These are phyloP conservation scores for Trypanosoma congolense DNA, from an alignment of 208 protist species.

Conservation along the genomic window DNA sequence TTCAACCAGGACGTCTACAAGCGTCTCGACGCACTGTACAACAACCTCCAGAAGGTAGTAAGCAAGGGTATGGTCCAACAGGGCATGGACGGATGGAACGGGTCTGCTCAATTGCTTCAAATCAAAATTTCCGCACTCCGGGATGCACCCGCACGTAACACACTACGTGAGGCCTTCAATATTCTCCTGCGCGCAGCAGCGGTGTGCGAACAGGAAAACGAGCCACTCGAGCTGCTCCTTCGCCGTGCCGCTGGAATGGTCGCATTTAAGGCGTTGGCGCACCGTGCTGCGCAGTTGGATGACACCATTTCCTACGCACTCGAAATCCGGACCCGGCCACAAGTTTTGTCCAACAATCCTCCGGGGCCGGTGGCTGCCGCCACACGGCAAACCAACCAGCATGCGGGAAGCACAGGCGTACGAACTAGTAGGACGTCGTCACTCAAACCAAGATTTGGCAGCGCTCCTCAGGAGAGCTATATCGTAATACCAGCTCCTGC, in stretches of 20 bases:
- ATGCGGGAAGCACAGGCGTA: no score
- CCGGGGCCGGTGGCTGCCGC: no score
- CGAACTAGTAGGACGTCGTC: slow-evolving; percentile 21
- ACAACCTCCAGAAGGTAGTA: slow-evolving; percentile 40
- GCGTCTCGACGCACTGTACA: slow-evolving; percentile 36
- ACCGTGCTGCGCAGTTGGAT: slow-evolving; percentile 10
- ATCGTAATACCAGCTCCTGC: background rate
- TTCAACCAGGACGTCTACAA: slow-evolving; percentile 66
- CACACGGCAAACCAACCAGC: no score
- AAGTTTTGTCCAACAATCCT: no score
- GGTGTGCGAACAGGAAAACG: slow-evolving; percentile 27
- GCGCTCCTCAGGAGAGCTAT: background rate
- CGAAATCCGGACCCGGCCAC: slow-evolving; percentile 1
- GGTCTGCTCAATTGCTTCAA: slow-evolving; percentile 38
- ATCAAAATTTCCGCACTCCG: slow-evolving; percentile 43
- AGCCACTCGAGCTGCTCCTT: slow-evolving; percentile 45
- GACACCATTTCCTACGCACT: slow-evolving; percentile 2
- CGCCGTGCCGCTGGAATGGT: slow-evolving; percentile 34
- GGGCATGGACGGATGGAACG: slow-evolving; percentile 41
- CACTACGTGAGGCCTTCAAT: slow-evolving; percentile 45
- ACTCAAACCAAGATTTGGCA: slow-evolving; percentile 17
- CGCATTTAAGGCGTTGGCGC: slow-evolving; percentile 18
- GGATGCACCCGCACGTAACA: slow-evolving; percentile 39
- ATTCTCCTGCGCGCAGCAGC: slow-evolving; percentile 63
- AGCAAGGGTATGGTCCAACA: slow-evolving; percentile 13